Percentiles rank a stretch among this genome's conserved stretches.
Evolutionary conservation across 148 eudicot genomes (phyloP).

Genomic region (Bassia scoparia): DNA sequence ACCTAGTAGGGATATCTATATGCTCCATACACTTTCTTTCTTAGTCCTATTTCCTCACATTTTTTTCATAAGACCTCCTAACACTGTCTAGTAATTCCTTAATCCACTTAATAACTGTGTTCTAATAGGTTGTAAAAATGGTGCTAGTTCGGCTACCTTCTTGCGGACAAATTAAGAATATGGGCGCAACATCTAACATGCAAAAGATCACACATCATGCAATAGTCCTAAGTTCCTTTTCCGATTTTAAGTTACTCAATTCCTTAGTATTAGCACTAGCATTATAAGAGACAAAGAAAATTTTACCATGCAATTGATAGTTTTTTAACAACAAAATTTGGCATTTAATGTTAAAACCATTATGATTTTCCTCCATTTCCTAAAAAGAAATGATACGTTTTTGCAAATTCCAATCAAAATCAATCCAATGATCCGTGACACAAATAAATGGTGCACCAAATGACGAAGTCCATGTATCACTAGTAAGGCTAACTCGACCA

Average conservation of each 20-base stretch:
- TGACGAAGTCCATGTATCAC: slow-evolving; percentile 2
- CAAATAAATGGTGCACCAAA: background rate
- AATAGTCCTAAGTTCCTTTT: background rate
- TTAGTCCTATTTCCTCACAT: background rate
- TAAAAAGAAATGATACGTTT: slow-evolving; percentile 15
- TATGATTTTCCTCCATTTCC: background rate
- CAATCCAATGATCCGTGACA: slow-evolving; percentile 1
- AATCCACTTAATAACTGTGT: background rate
- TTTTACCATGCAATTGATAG: background rate
- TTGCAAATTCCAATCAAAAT: background rate
- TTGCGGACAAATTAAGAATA: background rate
- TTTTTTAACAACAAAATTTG: background rate
- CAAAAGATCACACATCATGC: background rate
- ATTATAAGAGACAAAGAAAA: slow-evolving; percentile 10
- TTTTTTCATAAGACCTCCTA: background rate
- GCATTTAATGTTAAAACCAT: background rate
- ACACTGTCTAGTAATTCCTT: background rate
- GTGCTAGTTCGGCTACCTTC: background rate
- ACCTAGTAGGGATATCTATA: background rate
- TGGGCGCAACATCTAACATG: too few relatives aligned
- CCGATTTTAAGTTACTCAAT: background rate
- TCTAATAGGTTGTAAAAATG: background rate
- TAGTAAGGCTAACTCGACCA: background rate
- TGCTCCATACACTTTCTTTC: background rate
- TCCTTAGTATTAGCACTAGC: background rate